Base-by-base conservation (phyloP, 805 yeast species). In the Saturnispora besseyi region DNA sequence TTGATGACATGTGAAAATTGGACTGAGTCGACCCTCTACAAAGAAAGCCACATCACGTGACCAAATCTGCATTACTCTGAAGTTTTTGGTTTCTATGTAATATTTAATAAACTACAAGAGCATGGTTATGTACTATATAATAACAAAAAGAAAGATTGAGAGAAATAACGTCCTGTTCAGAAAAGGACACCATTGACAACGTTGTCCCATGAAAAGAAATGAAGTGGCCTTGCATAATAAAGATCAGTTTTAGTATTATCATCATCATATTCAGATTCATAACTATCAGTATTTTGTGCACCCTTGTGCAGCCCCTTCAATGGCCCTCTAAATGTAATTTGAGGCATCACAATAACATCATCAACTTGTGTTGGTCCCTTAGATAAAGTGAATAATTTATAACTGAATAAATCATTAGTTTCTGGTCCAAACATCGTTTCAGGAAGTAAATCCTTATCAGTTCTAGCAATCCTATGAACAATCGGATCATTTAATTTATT, bases 311-410 rank as follows among this genome's bases (percentile, higher is more conserved):
- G 43, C 13, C 53, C 52, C 26, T 46, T 33, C 5, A 30, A 22
- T 18, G 53, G 51, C 7, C 67, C 67, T 32, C 54, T 58, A 48
- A 63, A 63, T 7, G 65, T 59, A 44, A 61, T 56, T 44, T 55
- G 60, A 2, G 67, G 67, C 66, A 63, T 62, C 15, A 63, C 59
- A 21, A 62, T 50, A 29, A 63, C 53, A 48, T 63, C 67, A 46
- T 63, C 67, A 28, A 62, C 57, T 52, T 63, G 67, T 3, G 67
- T 57, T 18, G 67, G 65, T 7, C 66, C 67, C 48, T 57, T 60
- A 5, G 60, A 52, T 8, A 64, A 58, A n/a, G 62, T 62, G 48
- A 63, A 63, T 3, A 63, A 52, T 45, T 56, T 59, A 47, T 63
- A 63, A 33, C 60, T 57, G 49, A 63, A 63, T 41, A 64, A 29